Base-by-base conservation (phyloP, 2,329 filamentous ascomycete genomes). In the Penicillium sclerotiorum region DNA sequence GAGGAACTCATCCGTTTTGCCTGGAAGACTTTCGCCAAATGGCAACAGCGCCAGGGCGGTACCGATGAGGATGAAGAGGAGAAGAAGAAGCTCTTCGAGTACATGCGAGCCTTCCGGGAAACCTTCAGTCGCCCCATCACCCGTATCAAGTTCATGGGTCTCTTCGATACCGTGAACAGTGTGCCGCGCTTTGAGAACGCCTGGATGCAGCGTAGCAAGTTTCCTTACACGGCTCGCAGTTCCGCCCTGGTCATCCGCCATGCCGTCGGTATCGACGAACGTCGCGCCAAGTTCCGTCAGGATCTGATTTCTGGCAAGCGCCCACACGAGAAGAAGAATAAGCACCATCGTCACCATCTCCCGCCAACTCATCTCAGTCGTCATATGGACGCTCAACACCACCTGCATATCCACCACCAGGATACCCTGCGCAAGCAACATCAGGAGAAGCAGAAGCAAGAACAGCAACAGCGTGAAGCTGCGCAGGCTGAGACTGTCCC, bases 1-100 rank as follows among this genome's bases (percentile, higher is more conserved):
- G 88, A 95, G 63, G 90, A 94, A 59, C 87, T 94, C 84, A 84
- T 90, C 44, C 78, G 81, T 4, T 95, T 95, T 65, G 89, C 88
- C 0, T 94, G 89, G 89, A 91, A 74, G 57, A 72, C 70, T 5
- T 74, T 74, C 39, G 64, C 70, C 33, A 73, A 72, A 39, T 74
- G 72, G 72, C 68, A 73, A 55, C 67, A 70, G 52, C 65, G 71
- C 8, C 52, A 61, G 5, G 56, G 59, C 4, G 62, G 60, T 33
- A 57, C 55, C 0, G 60, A 66, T 12, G 60, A 67, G n/a, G 64
- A 69, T 7, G 55, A 57, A 15, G 47, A 57, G 39, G 60, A 68
- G 41, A 68, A 66, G 49, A 60, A 58, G 39, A 64, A 83, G 52
- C 85, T 89, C 72, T 88, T 88, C 57, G 71, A 79, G 7, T 92